Conservation (phyloP, 2,329 filamentous ascomycete genomes). For the Kalmusia sp. region DNA sequence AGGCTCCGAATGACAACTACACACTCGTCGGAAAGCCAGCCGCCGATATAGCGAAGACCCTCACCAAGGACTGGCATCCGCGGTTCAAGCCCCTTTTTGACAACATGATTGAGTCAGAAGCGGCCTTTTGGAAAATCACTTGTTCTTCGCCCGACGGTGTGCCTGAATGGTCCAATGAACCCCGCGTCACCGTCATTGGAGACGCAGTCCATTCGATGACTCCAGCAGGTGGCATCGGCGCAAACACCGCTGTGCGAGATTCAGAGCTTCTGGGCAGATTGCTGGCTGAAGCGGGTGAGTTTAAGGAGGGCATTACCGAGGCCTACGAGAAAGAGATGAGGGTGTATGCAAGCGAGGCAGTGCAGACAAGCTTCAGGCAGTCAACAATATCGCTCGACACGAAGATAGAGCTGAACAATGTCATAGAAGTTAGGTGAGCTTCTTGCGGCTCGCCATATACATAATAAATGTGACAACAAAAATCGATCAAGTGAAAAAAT, state of each 20-base stretch:
- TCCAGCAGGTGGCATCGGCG: conserved; percentile 55
- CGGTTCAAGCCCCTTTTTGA: conserved; percentile 65
- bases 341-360: conserved; percentile 47
- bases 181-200: conserved; percentile 56
- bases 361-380: conserved; percentile 59
- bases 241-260: conserved; percentile 54
- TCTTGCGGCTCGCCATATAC: too few species aligned
- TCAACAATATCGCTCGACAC: conserved; percentile 22
- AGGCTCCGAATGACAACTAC: conserved; percentile 66
- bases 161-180: conserved; percentile 66
- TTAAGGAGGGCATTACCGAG: conserved; percentile 43
- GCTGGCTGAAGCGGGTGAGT: conserved; percentile 37
- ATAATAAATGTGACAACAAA: too few species aligned
- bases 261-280: conserved; percentile 51
- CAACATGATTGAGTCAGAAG: conserved; percentile 62
- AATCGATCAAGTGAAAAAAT: too few species aligned
- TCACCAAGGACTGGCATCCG: conserved; percentile 64
- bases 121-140: conserved; percentile 72
- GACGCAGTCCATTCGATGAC: conserved; percentile 57
- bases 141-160: conserved; percentile 67
- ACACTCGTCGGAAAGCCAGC: conserved; percentile 63
- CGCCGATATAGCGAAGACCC: conserved; percentile 63
- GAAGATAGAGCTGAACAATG: conserved; percentile 20
- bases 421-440: background rate
- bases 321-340: conserved; percentile 48